Percentiles rank a stretch among this genome's conserved stretches.
These are phyloP conservation scores for Tephrocybe sp. DNA, from an alignment of 768 basidiomycete species.

Conservation along the genomic window DNA sequence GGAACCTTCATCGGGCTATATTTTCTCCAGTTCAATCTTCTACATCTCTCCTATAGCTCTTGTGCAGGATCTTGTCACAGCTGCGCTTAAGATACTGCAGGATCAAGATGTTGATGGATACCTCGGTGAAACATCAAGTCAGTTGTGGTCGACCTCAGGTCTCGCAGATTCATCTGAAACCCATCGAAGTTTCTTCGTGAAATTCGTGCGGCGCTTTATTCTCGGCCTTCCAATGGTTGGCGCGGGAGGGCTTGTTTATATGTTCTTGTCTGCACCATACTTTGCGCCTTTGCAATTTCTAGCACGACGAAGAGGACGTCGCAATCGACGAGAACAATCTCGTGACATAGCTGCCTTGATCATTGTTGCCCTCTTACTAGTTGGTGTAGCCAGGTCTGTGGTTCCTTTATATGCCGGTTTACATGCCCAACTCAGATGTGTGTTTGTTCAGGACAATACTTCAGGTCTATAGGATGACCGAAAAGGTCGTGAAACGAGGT, in stretches of 20 bases:
- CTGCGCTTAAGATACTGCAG: constrained; percentile 58
- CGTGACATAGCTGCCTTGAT: constrained; percentile 67
- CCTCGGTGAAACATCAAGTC: constrained; percentile 28
- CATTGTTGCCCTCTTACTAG: constrained; percentile 54
- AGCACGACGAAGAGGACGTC: constrained; percentile 58
- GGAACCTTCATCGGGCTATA: constrained; percentile 38
- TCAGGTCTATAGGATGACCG: constrained; percentile 66
- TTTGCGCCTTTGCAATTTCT: constrained; percentile 70
- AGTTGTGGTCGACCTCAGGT: constrained; percentile 6
- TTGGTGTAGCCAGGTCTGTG: constrained; percentile 61
- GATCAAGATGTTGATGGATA: constrained; percentile 48
- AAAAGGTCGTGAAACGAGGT: constrained; percentile 53
- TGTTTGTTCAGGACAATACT: constrained; percentile 53
- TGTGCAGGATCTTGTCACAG: constrained; percentile 57
- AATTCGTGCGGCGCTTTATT: constrained; percentile 68
- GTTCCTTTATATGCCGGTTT: background rate
- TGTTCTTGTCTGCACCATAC: constrained; percentile 62
- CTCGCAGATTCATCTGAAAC: constrained; percentile 16
- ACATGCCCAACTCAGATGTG: constrained; percentile 9
- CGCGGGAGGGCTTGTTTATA: constrained; percentile 70
- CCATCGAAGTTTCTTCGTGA: constrained; percentile 41
- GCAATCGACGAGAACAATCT: constrained; percentile 51
- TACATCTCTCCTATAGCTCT: constrained; percentile 55
- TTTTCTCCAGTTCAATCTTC: constrained; percentile 38
- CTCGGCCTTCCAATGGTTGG: constrained; percentile 78